Evolutionary conservation across 345 rosid species (phyloP), one percentile per base, ranked within the genome.

Genomic region (Syzygium jambos): DNA sequence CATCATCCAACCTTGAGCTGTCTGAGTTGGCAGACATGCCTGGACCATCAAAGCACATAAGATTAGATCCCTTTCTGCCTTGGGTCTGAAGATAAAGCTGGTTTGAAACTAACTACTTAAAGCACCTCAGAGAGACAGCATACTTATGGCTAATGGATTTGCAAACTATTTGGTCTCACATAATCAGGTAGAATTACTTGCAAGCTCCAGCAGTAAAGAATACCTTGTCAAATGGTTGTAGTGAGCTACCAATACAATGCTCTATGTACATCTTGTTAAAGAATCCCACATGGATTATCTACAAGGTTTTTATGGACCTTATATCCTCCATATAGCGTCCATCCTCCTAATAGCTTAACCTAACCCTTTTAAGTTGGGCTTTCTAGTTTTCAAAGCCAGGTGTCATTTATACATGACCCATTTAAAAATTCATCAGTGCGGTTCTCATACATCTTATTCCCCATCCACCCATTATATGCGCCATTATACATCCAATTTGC

Each of bases 1-100:
- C 96, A 86, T 98, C 99, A 85, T 96, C 98, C 90, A 95, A 57
- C 89, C 94, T 93, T 85, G 92, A 88, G 85, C 88, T 92, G 92
- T 97, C 98, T 59, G 85, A 87, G 89, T 87, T 92, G 87, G 93
- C 87, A 52, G 95, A 90, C 78, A 91, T 85, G 29, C 93, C 99
- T 98, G 91, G 84, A 65, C 65, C 90, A 90, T 87, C 78, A 34
- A 53, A 88, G 16, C 84, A 89, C 73, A 87, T 78, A 84, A 52
- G 78, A 55, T 86, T 86, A 25, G 13, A 11, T 84, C 85, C 85
- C 59, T 54, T 78, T 38, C 49, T 34, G 25, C 27, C 49, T 73
- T 38, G 14, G 82, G 49, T 38, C 49, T 38, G 82, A 19, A 73
- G 82, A 73, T 38, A 0, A 38, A 38, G 82, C 82, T 73, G 49